These are phyloP conservation scores for Thraustotheca clavata DNA, from an alignment of 352 stramenopile species.

Conservation along the genomic window DNA sequence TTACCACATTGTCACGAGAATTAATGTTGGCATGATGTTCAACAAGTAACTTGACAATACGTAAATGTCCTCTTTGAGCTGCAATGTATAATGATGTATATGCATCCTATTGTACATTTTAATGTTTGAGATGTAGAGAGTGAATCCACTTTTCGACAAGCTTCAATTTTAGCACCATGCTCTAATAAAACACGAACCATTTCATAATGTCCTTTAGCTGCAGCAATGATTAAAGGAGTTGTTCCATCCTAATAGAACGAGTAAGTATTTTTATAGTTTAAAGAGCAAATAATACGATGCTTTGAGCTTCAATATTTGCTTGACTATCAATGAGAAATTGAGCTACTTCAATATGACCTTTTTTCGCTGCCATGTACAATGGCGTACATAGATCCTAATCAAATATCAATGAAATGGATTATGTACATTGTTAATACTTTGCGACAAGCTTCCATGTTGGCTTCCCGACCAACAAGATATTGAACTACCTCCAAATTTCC, in stretches of 20 bases:
- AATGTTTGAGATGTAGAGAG: background rate
- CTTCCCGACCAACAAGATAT: conserved; percentile 9
- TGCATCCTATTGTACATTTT: background rate
- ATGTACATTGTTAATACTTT: background rate
- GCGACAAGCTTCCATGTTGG: conserved; percentile 18
- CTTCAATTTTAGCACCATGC: conserved; percentile 16
- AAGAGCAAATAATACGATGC: conserved; percentile 16
- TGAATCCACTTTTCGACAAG: background rate
- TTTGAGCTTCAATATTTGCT: conserved; percentile 13
- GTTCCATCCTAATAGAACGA: conserved; percentile 4
- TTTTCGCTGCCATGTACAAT: conserved; percentile 20
- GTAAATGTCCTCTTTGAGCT: conserved; percentile 13
- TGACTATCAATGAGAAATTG: conserved; percentile 21
- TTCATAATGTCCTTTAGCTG: background rate
- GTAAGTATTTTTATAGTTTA: background rate
- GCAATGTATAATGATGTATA: conserved; percentile 14
- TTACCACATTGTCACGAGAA: conserved; percentile 12
- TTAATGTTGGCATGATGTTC: conserved; percentile 5
- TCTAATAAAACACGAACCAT: conserved; percentile 18
- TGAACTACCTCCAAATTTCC: conserved; percentile 18
- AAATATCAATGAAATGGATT: background rate
- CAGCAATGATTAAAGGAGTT: conserved; percentile 14
- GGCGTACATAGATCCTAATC: conserved; percentile 13
- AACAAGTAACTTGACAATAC: conserved; percentile 18
- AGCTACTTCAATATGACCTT: conserved; percentile 18